These are phyloP conservation scores for Leishmania amazonensis DNA, from an alignment of 208 protist genomes.

Conservation along the genomic window DNA sequence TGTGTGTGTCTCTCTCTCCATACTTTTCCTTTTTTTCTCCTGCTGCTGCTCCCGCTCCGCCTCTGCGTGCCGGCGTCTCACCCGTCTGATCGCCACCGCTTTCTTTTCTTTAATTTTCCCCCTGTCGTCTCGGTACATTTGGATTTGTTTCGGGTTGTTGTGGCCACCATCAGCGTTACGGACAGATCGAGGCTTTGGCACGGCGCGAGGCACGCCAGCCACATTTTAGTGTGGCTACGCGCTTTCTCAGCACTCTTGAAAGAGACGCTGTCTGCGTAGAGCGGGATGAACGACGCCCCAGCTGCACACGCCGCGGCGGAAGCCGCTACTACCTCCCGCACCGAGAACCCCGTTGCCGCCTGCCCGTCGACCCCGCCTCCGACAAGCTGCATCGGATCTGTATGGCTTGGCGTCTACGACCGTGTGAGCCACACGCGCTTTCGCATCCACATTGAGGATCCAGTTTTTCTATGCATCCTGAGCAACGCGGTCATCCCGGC, in stretches of 20 bases:
- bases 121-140: background rate
- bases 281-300: background rate
- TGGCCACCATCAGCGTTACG: background rate
- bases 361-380: background rate
- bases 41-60: background rate
- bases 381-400: slow-evolving; percentile 1
- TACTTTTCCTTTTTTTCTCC: background rate
- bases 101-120: background rate
- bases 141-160: background rate
- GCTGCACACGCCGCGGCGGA: background rate
- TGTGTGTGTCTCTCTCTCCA: background rate
- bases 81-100: background rate
- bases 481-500: slow-evolving; percentile 23
- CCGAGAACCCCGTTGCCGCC: background rate
- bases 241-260: background rate
- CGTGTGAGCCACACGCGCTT: slow-evolving; percentile 20
- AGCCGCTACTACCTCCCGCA: background rate
- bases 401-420: slow-evolving; percentile 32
- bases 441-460: slow-evolving; percentile 28
- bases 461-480: slow-evolving; percentile 20
- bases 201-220: background rate
- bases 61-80: background rate
- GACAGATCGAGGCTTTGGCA: background rate
- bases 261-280: background rate
- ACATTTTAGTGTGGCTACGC: background rate